Percentiles rank a stretch among this genome's conserved stretches.
Conservation (phyloP, 331 rosid genomes). For the Ulmus americana region DNA sequence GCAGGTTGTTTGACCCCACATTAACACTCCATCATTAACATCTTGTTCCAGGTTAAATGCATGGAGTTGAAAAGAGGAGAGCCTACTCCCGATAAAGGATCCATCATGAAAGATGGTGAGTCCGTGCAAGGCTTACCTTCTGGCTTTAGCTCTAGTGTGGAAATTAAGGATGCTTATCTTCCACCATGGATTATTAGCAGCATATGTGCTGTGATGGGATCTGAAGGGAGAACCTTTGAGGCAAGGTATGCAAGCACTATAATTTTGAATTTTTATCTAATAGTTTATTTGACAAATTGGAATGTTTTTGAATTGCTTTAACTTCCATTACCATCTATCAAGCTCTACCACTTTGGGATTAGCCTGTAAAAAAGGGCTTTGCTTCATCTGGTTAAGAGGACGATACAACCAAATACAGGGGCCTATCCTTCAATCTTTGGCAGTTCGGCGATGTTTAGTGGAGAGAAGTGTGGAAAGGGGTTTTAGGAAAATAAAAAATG, state of each 20-base stretch:
- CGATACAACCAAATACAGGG: background rate
- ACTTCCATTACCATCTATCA: background rate
- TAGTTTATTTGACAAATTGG: background rate
- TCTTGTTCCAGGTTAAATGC: conserved; percentile 53
- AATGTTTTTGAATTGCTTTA: background rate
- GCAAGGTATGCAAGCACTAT: conserved; percentile 52
- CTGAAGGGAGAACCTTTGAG: conserved; percentile 68
- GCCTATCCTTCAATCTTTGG: background rate
- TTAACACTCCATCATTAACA: background rate
- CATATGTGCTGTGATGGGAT: conserved; percentile 47
- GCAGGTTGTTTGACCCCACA: background rate
- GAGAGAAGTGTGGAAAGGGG: too few relatives aligned
- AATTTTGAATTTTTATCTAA: conserved; percentile 11
- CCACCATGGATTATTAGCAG: conserved; percentile 78
- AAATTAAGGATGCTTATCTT: conserved; percentile 63
- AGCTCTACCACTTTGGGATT: background rate
- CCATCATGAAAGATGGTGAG: conserved; percentile 40
- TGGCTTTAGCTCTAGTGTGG: conserved; percentile 54
- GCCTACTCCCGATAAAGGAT: conserved; percentile 32
- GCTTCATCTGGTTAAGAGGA: background rate
- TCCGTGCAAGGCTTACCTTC: conserved; percentile 24
- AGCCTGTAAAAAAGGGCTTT: background rate
- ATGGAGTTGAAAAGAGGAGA: conserved; percentile 66
- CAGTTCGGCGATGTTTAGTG: too few relatives aligned
- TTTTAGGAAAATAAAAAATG: too few relatives aligned